Base-by-base conservation (phyloP, 768 basidiomycete species). In the Phaffia australis region DNA sequence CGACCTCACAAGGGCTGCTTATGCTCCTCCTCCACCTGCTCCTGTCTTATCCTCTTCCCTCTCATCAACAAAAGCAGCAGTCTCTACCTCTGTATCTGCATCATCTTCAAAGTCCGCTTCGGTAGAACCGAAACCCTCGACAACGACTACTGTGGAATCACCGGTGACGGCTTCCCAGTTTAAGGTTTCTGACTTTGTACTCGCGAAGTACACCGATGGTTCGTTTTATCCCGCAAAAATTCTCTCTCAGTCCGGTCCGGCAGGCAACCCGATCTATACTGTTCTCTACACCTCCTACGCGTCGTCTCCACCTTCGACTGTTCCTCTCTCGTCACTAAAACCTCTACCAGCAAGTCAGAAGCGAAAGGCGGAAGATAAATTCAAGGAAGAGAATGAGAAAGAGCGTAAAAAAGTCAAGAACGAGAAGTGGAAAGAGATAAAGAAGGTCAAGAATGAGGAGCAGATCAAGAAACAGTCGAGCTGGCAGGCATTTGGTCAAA, bases 321-420 rank as follows among this genome's bases (percentile, higher is more conserved):
- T 77, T 56, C 72, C 74, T 9, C 42, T 73, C n/a, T 69, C 72
- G 7, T 72, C 72, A 1, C 60, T 77, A 19, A 69, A 71, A 30
- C 74, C 75, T 15, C 25, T 70, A 30, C 49, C 69, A 23, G 69
- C 50, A 23, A 19, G 30, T 4, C 32, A 59, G 50, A 76, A 76
- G 66, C 68, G 76, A 14, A 72, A 71, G 42, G 73, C 72, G n/a
- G 72, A 73, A 27, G 65, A 75, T 67, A 71, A 57, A 23, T 25
- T 16, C 23, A 49, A 2, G 55, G 70, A 70, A 47, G 76, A 77
- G 46, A 69, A 68, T 67, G 76, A 76, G 56, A 76, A 76, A 70
- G 76, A 76, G 63, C 74, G 75, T 72, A 76, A 75, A 71, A 76
- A 75, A 71, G 72, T 72, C 69, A 77, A 77, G 72, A 76, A 74